Conservation (phyloP, 73 alveolate genomes). For the Effrenium voratum region DNA sequence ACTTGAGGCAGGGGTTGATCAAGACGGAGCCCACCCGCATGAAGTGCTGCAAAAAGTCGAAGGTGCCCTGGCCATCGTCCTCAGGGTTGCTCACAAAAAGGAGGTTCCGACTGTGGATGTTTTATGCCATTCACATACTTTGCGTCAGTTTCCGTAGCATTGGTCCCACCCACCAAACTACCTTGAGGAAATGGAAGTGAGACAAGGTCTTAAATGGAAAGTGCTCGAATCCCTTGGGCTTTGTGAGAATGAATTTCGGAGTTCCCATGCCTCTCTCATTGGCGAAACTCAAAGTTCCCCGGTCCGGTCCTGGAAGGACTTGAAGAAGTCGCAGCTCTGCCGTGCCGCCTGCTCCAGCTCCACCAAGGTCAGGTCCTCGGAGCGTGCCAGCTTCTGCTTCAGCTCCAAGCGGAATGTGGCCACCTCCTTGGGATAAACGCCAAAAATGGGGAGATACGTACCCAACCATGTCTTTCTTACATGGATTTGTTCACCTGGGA, state of each 20-base stretch:
- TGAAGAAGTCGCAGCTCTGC: too few species aligned
- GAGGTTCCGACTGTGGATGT: not conserved
- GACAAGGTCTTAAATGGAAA: not conserved
- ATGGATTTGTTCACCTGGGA: too few species aligned
- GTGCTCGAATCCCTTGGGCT: not conserved
- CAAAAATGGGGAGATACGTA: too few species aligned
- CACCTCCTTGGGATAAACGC: too few species aligned
- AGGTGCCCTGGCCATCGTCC: conserved; percentile 25
- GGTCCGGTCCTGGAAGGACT: too few species aligned
- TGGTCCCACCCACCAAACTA: not conserved
- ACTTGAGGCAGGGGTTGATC: conserved; percentile 36
- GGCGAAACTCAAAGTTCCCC: too few species aligned
- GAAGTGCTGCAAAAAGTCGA: conserved; percentile 51
- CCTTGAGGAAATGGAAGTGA: not conserved
- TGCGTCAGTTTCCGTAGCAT: not conserved
- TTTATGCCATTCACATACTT: not conserved
- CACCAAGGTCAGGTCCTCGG: not conserved
- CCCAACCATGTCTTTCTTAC: too few species aligned
- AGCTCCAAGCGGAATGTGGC: too few species aligned
- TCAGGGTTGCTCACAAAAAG: not conserved
- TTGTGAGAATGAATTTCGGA: too few species aligned
- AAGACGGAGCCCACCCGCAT: conserved; percentile 35
- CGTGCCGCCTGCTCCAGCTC: not conserved
- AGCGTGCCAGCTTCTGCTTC: not conserved
- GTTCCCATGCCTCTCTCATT: too few species aligned